Percentiles rank a stretch among this genome's conserved stretches.
Evolutionary conservation across 352 stramenopile genomes (phyloP).

Genomic region (Pythium graminicola): DNA sequence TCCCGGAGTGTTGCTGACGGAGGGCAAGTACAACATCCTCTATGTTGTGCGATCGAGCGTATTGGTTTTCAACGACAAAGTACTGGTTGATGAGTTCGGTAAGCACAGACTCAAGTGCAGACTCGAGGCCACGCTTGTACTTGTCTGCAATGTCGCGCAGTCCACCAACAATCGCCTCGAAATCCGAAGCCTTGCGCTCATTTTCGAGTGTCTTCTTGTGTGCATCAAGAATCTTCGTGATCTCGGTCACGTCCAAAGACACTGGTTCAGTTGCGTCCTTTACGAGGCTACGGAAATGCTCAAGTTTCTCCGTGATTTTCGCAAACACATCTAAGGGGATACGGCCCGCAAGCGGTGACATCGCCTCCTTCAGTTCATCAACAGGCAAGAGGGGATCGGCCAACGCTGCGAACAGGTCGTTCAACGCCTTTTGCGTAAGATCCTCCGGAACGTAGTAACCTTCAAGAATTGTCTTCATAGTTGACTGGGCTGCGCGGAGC

Average conservation of each 20-base stretch:
- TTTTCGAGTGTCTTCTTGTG: conserved; percentile 51
- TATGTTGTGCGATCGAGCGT: conserved; percentile 70
- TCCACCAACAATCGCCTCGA: conserved; percentile 55
- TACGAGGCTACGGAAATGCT: conserved; percentile 59
- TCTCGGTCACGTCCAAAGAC: conserved; percentile 48
- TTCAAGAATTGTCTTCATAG: conserved; percentile 91
- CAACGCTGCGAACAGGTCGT: conserved; percentile 75
- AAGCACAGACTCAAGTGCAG: conserved; percentile 54
- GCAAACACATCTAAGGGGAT: conserved; percentile 92
- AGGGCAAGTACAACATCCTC: conserved; percentile 80
- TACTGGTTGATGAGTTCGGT: conserved; percentile 79
- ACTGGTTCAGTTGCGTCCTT: conserved; percentile 29
- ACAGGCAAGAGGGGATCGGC: conserved; percentile 72
- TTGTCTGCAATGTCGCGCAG: conserved; percentile 72
- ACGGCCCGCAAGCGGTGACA: conserved; percentile 94
- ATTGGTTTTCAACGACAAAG: conserved; percentile 67
- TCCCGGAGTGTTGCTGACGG: conserved; percentile 87
- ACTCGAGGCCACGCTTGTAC: conserved; percentile 71
- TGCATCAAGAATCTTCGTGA: conserved; percentile 55
- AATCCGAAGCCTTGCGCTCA: conserved; percentile 54
- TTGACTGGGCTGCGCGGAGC: conserved; percentile 63
- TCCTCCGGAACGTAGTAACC: conserved; percentile 89
- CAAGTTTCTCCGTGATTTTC: conserved; percentile 79
- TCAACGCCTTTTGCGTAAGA: conserved; percentile 80
- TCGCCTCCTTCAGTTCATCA: conserved; percentile 95